Conservation (phyloP, 768 basidiomycete genomes). For the Mycena crocata region DNA sequence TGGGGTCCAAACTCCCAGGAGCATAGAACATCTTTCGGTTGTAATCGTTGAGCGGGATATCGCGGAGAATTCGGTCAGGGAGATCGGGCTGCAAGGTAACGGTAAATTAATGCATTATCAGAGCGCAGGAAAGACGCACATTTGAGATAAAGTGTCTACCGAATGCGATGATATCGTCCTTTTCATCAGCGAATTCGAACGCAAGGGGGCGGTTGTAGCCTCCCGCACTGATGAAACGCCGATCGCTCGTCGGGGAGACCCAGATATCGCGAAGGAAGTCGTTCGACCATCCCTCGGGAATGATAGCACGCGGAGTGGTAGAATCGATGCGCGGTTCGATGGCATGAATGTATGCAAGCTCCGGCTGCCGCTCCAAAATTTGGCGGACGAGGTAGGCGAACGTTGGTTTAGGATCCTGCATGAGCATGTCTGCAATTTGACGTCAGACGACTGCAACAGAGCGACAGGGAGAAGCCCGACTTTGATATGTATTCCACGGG, state of each 20-base stretch:
- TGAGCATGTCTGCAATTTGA: slow-evolving; percentile 56
- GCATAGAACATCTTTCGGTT: slow-evolving; percentile 21
- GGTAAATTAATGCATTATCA: background rate
- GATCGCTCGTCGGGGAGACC: no score
- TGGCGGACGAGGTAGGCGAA: slow-evolving; percentile 61
- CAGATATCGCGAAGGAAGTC: no score
- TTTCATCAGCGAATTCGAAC: slow-evolving; percentile 37
- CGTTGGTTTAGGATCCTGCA: slow-evolving; percentile 65
- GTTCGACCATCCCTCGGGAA: slow-evolving; percentile 24
- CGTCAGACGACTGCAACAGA: slow-evolving; percentile 30
- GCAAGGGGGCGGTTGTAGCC: slow-evolving; percentile 44
- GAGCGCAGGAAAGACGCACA: background rate
- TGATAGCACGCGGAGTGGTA: slow-evolving; percentile 25
- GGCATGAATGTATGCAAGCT: slow-evolving; percentile 64
- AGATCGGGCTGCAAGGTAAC: slow-evolving; percentile 25
- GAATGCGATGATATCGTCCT: slow-evolving; percentile 27
- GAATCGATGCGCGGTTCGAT: slow-evolving; percentile 52
- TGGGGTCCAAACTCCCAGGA: slow-evolving; percentile 9
- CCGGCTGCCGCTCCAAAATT: slow-evolving; percentile 56
- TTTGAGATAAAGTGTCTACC: slow-evolving; percentile 35
- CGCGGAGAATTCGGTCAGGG: slow-evolving; percentile 14
- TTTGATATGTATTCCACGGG: no score
- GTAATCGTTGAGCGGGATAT: slow-evolving; percentile 13
- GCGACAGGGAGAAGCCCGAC: no score
- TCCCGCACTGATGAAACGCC: no score